These are phyloP conservation scores for Candida succiphila DNA, from an alignment of 805 yeast species.

Conservation along the genomic window DNA sequence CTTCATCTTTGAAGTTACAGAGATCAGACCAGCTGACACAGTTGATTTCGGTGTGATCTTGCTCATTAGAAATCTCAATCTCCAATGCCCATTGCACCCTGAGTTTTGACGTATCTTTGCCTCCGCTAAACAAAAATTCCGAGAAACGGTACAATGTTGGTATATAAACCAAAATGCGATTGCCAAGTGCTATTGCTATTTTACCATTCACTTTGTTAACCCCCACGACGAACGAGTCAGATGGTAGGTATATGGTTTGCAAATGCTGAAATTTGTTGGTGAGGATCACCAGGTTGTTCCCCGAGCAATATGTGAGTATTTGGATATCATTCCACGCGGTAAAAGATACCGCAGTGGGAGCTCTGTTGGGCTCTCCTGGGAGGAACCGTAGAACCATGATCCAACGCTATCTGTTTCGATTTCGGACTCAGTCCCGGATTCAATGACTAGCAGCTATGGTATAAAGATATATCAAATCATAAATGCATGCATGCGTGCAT, in stretches of 20 bases:
- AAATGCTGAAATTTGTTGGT: slow-evolving; percentile 42
- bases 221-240: slow-evolving; percentile 58
- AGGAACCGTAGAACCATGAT: slow-evolving; percentile 57
- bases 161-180: slow-evolving; percentile 36
- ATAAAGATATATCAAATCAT: not conserved
- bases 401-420: not conserved
- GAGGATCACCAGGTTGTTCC: slow-evolving; percentile 69
- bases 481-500: not conserved
- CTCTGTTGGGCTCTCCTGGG: slow-evolving; percentile 76
- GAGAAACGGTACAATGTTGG: slow-evolving; percentile 44
- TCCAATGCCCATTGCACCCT: slow-evolving; percentile 23
- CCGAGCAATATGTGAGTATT: slow-evolving; percentile 72
- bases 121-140: slow-evolving; percentile 22
- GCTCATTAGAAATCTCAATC: slow-evolving; percentile 10
- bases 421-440: too few species aligned
- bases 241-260: slow-evolving; percentile 67
- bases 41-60: slow-evolving; percentile 16
- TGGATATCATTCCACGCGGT: slow-evolving; percentile 57
- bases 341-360: slow-evolving; percentile 45
- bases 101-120: slow-evolving; percentile 20
- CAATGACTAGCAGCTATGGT: too few species aligned
- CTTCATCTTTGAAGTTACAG: slow-evolving; percentile 18
- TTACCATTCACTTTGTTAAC: slow-evolving; percentile 53
- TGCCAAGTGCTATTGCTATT: slow-evolving; percentile 43
- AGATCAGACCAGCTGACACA: slow-evolving; percentile 26